Evolutionary conservation across 768 basidiomycete species (phyloP).

Genomic region (Termitomyces sp.): DNA sequence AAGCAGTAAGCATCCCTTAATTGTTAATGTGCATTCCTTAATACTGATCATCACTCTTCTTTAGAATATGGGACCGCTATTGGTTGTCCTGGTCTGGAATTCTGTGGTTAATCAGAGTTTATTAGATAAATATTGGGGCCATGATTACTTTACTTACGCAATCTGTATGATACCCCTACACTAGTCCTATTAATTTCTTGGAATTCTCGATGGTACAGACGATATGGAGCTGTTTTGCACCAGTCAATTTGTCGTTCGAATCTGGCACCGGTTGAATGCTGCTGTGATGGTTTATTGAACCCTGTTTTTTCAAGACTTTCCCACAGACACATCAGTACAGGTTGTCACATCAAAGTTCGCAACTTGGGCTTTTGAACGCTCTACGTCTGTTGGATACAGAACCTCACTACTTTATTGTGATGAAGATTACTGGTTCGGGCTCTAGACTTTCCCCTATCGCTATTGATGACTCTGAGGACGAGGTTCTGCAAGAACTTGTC

Average conservation of each 20-base stretch:
- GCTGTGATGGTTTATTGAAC: neutral
- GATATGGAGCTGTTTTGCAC: too few relatives aligned
- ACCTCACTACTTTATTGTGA: neutral
- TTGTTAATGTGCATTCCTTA: neutral
- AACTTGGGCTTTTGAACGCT: neutral
- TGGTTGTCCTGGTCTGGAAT: conserved; percentile 50
- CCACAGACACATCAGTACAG: neutral
- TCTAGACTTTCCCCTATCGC: conserved; percentile 34
- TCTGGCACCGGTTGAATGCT: neutral
- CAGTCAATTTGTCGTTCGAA: too few relatives aligned
- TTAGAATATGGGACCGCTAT: conserved; percentile 46
- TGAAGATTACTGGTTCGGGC: conserved; percentile 26
- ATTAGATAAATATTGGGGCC: neutral
- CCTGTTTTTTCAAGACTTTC: neutral
- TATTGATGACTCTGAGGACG: conserved; percentile 40
- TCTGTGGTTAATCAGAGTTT: conserved; percentile 39
- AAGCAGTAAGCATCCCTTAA: conserved; percentile 28
- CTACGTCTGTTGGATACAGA: neutral
- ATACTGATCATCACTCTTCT: conserved; percentile 3
- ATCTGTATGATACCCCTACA: neutral
- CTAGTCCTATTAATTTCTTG: neutral
- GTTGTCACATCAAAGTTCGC: neutral
- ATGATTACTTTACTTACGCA: neutral
- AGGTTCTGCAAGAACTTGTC: conserved; percentile 31
- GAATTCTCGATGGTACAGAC: neutral